Conservation (phyloP, 2,329 filamentous ascomycete genomes). For the Parafenestella ontariensis region DNA sequence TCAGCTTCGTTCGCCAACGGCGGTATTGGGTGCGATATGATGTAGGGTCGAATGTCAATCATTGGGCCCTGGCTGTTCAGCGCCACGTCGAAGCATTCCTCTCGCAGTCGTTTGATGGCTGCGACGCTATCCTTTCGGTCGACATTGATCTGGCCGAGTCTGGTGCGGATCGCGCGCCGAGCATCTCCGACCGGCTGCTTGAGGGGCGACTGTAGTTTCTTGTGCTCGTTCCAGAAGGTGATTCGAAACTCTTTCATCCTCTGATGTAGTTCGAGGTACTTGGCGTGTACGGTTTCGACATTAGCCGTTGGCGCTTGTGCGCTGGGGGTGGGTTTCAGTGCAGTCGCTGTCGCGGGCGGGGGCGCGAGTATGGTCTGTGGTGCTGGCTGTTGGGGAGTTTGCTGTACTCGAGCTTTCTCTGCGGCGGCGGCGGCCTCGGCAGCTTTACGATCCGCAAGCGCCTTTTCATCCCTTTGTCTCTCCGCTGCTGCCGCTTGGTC, state of each 20-base stretch:
- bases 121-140: conserved; percentile 35
- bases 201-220: conserved; percentile 30
- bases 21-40: conserved; percentile 42
- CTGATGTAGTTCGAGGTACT: conserved; percentile 46
- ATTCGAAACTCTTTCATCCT: conserved; percentile 48
- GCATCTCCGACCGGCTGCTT: conserved; percentile 41
- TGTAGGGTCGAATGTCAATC: conserved; percentile 47
- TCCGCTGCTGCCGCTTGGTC: conserved; percentile 39
- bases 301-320: conserved; percentile 20
- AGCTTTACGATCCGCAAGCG: conserved; percentile 38
- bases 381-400: conserved; percentile 19
- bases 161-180: conserved; percentile 39
- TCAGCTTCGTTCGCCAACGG: conserved; percentile 35
- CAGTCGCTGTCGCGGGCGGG: conserved; percentile 6
- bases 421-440: conserved; percentile 36
- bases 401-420: conserved; percentile 30
- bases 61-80: conserved; percentile 34
- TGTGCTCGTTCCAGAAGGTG: conserved; percentile 34
- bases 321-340: conserved; percentile 6
- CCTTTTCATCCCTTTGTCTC: conserved; percentile 37
- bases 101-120: conserved; percentile 37
- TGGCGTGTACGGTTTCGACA: conserved; percentile 40
- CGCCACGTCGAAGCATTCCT: conserved; percentile 37
- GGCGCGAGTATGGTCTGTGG: conserved; percentile 11
- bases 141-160: conserved; percentile 45